Percentiles rank a stretch among this genome's conserved stretches.
Evolutionary conservation across 345 rosid species (phyloP).

Genomic region (Noccaea caerulescens): DNA sequence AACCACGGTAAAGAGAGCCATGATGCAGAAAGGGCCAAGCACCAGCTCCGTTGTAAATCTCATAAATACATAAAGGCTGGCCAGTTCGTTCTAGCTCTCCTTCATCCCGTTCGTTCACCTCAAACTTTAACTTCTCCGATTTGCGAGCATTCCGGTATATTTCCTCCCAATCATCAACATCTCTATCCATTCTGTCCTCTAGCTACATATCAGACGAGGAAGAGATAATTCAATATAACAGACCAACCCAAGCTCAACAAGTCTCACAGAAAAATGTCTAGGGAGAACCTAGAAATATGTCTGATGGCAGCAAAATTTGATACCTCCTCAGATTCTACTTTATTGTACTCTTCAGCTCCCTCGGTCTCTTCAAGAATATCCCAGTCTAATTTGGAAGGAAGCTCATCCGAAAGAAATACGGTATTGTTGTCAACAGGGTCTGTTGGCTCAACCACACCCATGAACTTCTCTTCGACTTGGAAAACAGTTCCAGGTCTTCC

Average conservation of each 20-base stretch:
- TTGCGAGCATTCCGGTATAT: constrained; percentile 87
- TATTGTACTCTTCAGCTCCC: constrained; percentile 71
- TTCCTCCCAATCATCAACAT: constrained; percentile 78
- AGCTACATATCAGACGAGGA: constrained; percentile 55
- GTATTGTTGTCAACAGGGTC: constrained; percentile 52
- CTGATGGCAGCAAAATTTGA: constrained; percentile 49
- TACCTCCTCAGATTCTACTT: constrained; percentile 87
- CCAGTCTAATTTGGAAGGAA: constrained; percentile 71
- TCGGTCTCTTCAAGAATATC: constrained; percentile 67
- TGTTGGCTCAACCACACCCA: constrained; percentile 48
- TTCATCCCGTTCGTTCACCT: constrained; percentile 94
- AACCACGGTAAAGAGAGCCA: constrained; percentile 91
- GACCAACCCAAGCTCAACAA: constrained; percentile 31
- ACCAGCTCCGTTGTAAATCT: constrained; percentile 87
- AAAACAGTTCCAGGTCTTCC: constrained; percentile 54
- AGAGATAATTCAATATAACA: constrained; percentile 37
- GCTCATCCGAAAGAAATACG: constrained; percentile 50
- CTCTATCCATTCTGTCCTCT: constrained; percentile 82
- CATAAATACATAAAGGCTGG: constrained; percentile 90
- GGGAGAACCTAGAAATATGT: constrained; percentile 47
- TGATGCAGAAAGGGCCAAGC: constrained; percentile 98
- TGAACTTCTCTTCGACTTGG: constrained; percentile 67
- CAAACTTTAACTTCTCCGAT: constrained; percentile 85
- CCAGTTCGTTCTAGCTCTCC: constrained; percentile 99
- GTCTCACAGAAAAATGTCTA: constrained; percentile 39